A percentile compares a stretch with the other conserved stretches of the same genome.
Conservation (phyloP, 1,284 basidiomycete species). For the Exobasidium rhododendri region DNA sequence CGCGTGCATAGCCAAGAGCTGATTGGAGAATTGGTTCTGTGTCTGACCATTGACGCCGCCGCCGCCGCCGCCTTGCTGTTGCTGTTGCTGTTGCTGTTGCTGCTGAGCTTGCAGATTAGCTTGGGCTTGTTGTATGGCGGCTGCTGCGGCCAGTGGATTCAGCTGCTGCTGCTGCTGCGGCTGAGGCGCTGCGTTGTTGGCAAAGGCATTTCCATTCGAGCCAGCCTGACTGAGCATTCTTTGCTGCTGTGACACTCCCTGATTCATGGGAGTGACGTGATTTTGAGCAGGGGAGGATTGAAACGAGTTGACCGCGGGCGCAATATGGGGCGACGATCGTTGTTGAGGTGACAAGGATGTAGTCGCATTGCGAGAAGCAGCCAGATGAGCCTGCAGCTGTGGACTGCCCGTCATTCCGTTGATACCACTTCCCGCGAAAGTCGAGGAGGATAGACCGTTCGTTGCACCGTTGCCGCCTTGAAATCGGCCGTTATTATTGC, state of each 20-base stretch:
- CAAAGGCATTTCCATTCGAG: background rate
- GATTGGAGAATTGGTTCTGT: background rate
- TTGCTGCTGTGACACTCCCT: background rate
- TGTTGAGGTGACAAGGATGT: constrained; percentile 1
- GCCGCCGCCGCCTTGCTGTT: background rate
- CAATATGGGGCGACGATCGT: constrained; percentile 5
- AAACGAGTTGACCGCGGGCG: background rate
- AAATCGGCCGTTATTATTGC: background rate
- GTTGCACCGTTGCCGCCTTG: background rate
- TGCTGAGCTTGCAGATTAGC: constrained; percentile 8
- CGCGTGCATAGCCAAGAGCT: constrained; percentile 11
- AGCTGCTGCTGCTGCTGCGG: constrained; percentile 1
- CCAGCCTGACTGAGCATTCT: background rate
- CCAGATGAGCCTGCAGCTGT: constrained; percentile 5
- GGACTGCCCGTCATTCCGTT: background rate
- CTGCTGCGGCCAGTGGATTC: constrained; percentile 7
- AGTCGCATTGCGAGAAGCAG: background rate
- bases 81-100: constrained; percentile 4
- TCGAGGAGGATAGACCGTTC: background rate
- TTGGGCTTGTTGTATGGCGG: constrained; percentile 10
- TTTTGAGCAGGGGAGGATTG: constrained; percentile 7
- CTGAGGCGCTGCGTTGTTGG: background rate
- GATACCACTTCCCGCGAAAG: background rate
- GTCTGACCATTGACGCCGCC: background rate
- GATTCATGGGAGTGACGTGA: constrained; percentile 3